Base-by-base conservation (phyloP, 2,329 filamentous ascomycete species). In the Penicillium verrucosum region DNA sequence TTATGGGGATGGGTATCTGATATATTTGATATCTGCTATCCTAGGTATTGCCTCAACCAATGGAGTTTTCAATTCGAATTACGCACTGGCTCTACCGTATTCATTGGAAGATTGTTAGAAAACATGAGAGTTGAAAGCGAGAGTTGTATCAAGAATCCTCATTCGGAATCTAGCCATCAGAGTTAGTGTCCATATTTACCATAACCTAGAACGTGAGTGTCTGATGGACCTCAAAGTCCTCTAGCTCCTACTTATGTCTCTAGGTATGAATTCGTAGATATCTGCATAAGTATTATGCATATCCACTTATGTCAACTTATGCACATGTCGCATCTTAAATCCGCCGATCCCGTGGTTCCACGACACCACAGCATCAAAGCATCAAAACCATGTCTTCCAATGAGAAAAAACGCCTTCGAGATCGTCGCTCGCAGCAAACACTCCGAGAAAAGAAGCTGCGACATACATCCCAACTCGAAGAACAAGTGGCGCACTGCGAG, bases 351-450 rank as follows among this genome's bases (percentile, higher is more conserved):
- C 41, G n/a, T n/a, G 9, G 8, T 16, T 30, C 18, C 11, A 46
- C 38, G n/a, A 37, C 30, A 18, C 12, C 32, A 37, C 18, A 37
- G 10, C 9, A 37, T 14, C 18, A 27, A 16, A 37, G 10, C 9
- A 37, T 12, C 18, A 27, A 18, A 16, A n/a, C 18, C 7, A 56
- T 56, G 55, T 61, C 61, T 25, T 51, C 55, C 21, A 32, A 52
- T 2, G 59, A 61, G 29, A 57, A 54, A 41, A 69, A 70, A 18
- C 64, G 68, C 18, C 55, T 67, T 1, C 60, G 68, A 36, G 68
- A 70, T 51, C 61, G 68, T n/a, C 63, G 60, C 14, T 65, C 68
- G 4, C 68, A 70, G 42, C 64, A 68, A 37, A 66, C 57, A 16
- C 60, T 69, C 3, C 65, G 68, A 32, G 58, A 63, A 32, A 70